Percentiles rank a stretch among this genome's conserved stretches.
Conservation (phyloP, 306 rosid genomes). For the Bauhinia variegata region DNA sequence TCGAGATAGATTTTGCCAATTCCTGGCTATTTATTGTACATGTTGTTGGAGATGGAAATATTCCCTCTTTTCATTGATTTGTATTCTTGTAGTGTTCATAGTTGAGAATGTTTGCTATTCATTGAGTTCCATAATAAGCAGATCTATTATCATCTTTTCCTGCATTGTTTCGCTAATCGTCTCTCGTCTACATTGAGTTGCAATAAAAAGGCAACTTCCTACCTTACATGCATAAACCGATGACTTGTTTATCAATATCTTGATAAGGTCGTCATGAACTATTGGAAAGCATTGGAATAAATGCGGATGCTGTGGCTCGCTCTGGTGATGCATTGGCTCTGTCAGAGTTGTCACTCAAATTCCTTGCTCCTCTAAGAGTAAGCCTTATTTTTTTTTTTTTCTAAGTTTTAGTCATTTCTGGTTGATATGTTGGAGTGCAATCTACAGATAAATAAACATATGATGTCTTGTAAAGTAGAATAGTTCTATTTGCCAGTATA, state of each 20-base stretch:
- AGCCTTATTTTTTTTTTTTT: conserved; percentile 27
- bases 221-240: conserved; percentile 23
- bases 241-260: conserved; percentile 29
- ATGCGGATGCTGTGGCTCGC: conserved; percentile 67
- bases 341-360: conserved; percentile 73
- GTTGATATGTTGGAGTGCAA: conserved; percentile 1
- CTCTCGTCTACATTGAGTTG: not conserved
- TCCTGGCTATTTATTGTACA: not conserved
- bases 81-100: not conserved
- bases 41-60: conserved; percentile 7
- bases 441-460: conserved; percentile 16
- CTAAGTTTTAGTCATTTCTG: conserved; percentile 10
- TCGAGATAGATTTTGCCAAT: conserved; percentile 7
- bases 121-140: conserved; percentile 7
- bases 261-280: conserved; percentile 78
- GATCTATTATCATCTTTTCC: not conserved
- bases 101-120: conserved; percentile 5
- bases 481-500: conserved; percentile 18
- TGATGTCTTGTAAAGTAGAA: conserved; percentile 12
- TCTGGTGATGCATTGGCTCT: conserved; percentile 73
- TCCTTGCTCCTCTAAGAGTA: conserved; percentile 86
- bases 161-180: not conserved
- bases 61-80: not conserved
- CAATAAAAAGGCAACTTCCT: conserved; percentile 1
- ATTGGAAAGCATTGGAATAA: conserved; percentile 62